Evolutionary conservation across 2,329 filamentous ascomycete species (phyloP).

Genomic region (Aureobasidium vineae): DNA sequence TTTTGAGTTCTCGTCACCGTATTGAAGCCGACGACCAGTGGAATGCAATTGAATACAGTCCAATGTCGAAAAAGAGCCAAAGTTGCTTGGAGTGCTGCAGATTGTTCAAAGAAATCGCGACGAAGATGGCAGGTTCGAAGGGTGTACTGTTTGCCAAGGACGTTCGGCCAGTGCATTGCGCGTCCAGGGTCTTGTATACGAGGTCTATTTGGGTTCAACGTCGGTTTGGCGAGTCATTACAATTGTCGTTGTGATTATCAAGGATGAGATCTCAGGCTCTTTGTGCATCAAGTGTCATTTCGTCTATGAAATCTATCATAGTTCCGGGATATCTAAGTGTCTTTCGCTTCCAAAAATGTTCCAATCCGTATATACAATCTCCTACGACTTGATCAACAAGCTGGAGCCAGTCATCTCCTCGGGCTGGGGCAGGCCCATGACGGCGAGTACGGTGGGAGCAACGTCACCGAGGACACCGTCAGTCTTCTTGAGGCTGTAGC

Average conservation of each 20-base stretch:
- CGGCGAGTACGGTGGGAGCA: conserved; percentile 84
- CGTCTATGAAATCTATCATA: conserved; percentile 7
- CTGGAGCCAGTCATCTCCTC: conserved; percentile 88
- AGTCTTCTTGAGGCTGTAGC: conserved; percentile 80
- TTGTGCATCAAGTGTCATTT: conserved; percentile 15
- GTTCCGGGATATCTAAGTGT: conserved; percentile 7
- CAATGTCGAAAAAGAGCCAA: neutral
- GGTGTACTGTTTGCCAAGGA: neutral
- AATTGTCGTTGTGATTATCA: neutral
- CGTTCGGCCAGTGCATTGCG: neutral
- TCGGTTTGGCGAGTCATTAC: neutral
- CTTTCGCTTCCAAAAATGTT: neutral
- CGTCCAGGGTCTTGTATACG: neutral
- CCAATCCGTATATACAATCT: neutral
- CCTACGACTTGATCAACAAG: conserved; percentile 70
- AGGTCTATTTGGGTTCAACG: neutral
- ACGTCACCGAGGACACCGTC: conserved; percentile 95
- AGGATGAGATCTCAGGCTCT: neutral
- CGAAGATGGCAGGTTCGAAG: neutral
- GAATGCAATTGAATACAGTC: too few relatives aligned
- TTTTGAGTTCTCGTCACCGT: neutral
- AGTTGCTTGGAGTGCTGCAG: neutral
- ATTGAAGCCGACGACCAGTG: too few relatives aligned
- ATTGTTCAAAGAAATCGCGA: neutral
- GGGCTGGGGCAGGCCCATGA: conserved; percentile 88